A percentile compares a stretch with the other conserved stretches of the same genome.
Evolutionary conservation across 75 land plant genomes (phyloP).

Genomic region (Adiantum capillusveneris): DNA sequence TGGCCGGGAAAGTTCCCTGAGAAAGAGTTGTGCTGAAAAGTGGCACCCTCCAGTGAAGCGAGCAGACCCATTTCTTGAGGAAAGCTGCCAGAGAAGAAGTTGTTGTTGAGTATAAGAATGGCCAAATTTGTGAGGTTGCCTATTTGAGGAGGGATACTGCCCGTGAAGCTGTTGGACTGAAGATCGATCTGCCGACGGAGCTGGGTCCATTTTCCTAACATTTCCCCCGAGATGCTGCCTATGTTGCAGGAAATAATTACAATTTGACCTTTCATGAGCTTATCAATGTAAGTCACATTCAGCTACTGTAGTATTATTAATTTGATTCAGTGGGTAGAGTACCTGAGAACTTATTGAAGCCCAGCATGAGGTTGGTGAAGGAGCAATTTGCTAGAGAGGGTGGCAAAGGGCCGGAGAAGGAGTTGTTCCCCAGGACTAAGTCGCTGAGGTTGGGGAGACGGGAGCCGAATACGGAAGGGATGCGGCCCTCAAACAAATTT

Average conservation of each 20-base stretch:
- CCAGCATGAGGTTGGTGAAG: conserved; percentile 30
- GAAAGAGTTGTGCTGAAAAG: conserved; percentile 15
- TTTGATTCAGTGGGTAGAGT: no score
- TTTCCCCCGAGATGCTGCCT: conserved; percentile 7
- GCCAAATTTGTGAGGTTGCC: conserved; percentile 19
- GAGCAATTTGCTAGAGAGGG: conserved; percentile 40
- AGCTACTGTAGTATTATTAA: no score
- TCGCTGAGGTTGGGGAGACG: not conserved
- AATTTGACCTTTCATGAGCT: no score
- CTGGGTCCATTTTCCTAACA: not conserved
- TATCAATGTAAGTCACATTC: no score
- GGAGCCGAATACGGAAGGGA: not conserved
- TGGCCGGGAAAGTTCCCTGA: conserved; percentile 23
- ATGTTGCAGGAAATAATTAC: no score
- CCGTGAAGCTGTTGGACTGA: conserved; percentile 4
- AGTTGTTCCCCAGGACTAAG: not conserved
- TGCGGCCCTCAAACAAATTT: not conserved
- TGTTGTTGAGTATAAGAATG: conserved; percentile 11
- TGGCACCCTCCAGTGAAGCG: conserved; percentile 10
- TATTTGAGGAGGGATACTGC: conserved; percentile 29
- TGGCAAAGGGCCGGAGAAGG: conserved; percentile 36
- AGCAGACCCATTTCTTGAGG: conserved; percentile 18
- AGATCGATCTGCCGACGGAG: not conserved
- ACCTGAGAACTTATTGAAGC: conserved; percentile 29
- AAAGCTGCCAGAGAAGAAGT: conserved; percentile 16